These are phyloP conservation scores for Neodidymelliopsis sp. DNA, from an alignment of 2,329 filamentous ascomycete genomes.

Conservation along the genomic window DNA sequence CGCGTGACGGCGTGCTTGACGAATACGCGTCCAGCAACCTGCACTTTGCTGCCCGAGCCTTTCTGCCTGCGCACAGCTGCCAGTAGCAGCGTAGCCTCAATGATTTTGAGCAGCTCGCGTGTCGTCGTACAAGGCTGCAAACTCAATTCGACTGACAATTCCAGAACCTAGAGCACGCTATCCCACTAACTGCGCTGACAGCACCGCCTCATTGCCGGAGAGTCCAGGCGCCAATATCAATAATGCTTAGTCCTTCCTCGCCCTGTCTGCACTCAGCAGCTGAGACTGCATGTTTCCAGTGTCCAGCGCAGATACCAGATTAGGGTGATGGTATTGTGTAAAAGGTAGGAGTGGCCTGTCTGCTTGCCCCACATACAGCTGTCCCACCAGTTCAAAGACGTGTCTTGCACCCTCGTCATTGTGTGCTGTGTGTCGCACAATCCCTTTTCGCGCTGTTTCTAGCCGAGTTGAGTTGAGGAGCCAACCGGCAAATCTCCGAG, in stretches of 20 bases:
- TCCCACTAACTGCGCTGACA: slow-evolving; percentile 17
- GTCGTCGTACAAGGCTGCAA: slow-evolving; percentile 23
- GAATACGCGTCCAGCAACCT: slow-evolving; percentile 9
- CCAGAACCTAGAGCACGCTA: slow-evolving; percentile 8
- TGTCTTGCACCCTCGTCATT: slow-evolving; percentile 13
- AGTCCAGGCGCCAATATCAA: slow-evolving; percentile 3
- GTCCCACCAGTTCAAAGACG: slow-evolving; percentile 17
- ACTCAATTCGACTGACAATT: slow-evolving; percentile 3
- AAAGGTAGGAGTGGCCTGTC: slow-evolving; percentile 1
- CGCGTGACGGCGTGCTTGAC: slow-evolving; percentile 2
- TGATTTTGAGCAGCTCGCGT: slow-evolving; percentile 30
- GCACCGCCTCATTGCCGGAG: slow-evolving; percentile 12
- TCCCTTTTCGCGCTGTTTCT: too few relatives aligned
- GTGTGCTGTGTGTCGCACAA: slow-evolving; percentile 3
- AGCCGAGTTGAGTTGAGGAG: neutral
- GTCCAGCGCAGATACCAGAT: too few relatives aligned
- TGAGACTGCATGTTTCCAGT: slow-evolving; percentile 3
- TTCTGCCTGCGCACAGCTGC: neutral
- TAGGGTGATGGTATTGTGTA: slow-evolving; percentile 11
- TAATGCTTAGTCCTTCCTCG: neutral
- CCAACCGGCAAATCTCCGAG: neutral
- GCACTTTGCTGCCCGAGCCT: neutral
- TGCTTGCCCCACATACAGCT: slow-evolving; percentile 11
- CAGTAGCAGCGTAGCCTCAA: slow-evolving; percentile 18
- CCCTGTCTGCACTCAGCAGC: neutral